Base-by-base conservation (phyloP, 805 yeast genomes). In the Yamadazyma tumulicola region DNA sequence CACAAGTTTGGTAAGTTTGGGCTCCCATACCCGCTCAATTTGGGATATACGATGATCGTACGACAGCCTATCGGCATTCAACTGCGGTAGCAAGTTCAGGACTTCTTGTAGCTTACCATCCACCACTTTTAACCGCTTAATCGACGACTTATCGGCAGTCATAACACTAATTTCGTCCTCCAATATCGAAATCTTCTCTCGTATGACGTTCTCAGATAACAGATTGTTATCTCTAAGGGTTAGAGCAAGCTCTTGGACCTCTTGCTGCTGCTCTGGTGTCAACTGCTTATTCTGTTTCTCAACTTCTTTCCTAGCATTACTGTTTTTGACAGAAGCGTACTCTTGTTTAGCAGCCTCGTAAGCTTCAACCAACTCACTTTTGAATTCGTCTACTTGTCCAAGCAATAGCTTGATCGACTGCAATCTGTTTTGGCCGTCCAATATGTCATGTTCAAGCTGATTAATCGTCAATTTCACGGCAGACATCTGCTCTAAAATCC, bases 1-100 rank as follows among this genome's bases (percentile, higher is more conserved):
- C 0, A 85, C 75, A 29, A 85, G 64, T 2, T 46, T 47, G 4
- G 73, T 67, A 17, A 91, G 59, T 42, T 72, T 69, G 1, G 79
- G 77, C 45, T 80, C 88, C 85, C 96, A 83, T 2, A 42, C 51
- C 0, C 36, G 43, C 20, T 64, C 55, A 6, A 77, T 64, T 9
- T 52, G 52, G 1, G 40, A 46, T 8, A 80, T 72, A 14, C 67
- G 38, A 0, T 48, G 40, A 19, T 64, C 67, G 12, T 68, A 44
- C 4, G 51, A 49, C 6, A 35, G 43, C 29, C 51, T 49, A n/a
- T 51, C 41, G 1, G 46, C 36, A 13, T 49, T 49, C 21, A 63
- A 42, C 3, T 42, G 41, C 3, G 81, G 80, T 13, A 75, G 43
- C 26, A 51, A 56, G 10, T 38, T 47, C 34, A 67, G 64, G 5